Evolutionary conservation across 495 filamentous ascomycete genomes (phyloP).

Genomic region (Penicillium daleae): DNA sequence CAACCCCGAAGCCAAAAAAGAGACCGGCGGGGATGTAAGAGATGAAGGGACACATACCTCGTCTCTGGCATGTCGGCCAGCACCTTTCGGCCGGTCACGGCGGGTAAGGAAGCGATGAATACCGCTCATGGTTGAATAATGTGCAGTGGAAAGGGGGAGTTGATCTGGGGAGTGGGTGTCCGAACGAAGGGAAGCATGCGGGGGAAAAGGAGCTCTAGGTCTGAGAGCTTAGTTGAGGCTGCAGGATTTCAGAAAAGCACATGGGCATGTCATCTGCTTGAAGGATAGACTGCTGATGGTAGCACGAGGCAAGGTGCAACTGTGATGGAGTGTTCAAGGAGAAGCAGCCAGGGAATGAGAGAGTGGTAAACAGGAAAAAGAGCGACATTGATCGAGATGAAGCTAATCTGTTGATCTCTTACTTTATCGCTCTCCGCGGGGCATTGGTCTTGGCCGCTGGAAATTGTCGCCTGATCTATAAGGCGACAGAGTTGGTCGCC

Average conservation of each 20-base stretch:
- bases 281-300: constrained; percentile 24
- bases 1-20: background rate
- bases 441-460: constrained; percentile 7
- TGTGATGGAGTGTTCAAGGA: background rate
- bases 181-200: constrained; percentile 32
- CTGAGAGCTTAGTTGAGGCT: constrained; percentile 34
- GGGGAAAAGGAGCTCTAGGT: constrained; percentile 23
- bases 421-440: constrained; percentile 22
- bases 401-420: constrained; percentile 21
- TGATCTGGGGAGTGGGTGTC: constrained; percentile 13
- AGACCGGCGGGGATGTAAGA: background rate
- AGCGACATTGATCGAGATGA: constrained; percentile 17
- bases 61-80: constrained; percentile 54
- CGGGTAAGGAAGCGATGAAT: constrained; percentile 73
- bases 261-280: constrained; percentile 34
- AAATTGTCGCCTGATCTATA: constrained; percentile 16
- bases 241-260: constrained; percentile 33
- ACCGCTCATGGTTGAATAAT: constrained; percentile 52
- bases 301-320: constrained; percentile 20
- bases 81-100: constrained; percentile 65
- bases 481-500: constrained; percentile 26
- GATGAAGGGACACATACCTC: constrained; percentile 38
- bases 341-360: background rate
- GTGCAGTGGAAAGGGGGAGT: constrained; percentile 6
- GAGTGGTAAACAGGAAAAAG: constrained; percentile 11